Conservation (phyloP, 345 rosid species). For the Limnanthes douglasii region DNA sequence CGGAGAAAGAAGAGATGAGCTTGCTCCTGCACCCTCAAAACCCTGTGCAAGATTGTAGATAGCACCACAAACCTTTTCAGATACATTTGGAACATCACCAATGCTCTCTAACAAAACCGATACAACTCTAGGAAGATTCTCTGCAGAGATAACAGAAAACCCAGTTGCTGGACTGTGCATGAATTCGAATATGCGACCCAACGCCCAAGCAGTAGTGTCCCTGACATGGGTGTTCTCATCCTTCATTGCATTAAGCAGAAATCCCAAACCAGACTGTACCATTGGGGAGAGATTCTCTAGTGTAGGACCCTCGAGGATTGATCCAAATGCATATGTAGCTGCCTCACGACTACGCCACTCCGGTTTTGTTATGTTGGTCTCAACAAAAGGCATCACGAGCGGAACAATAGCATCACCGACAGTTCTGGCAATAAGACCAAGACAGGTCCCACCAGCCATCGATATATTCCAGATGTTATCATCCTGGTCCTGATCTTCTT, state of each 20-base stretch:
- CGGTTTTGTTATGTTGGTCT: constrained; percentile 46
- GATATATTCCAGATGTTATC: constrained; percentile 79
- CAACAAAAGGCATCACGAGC: constrained; percentile 90
- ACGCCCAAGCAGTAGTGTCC: constrained; percentile 96
- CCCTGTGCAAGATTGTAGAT: constrained; percentile 92
- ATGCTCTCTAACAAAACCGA: constrained; percentile 57
- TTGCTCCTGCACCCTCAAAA: constrained; percentile 61
- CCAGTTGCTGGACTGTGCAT: constrained; percentile 64
- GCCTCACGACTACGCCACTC: constrained; percentile 92
- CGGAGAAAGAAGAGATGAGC: constrained; percentile 56
- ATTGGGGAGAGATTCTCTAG: constrained; percentile 61
- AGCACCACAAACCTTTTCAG: constrained; percentile 92
- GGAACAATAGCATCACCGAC: constrained; percentile 84
- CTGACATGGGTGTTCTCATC: constrained; percentile 86
- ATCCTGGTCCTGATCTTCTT: constrained; percentile 90
- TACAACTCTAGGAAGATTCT: constrained; percentile 46
- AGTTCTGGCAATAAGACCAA: constrained; percentile 87
- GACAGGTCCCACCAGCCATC: constrained; percentile 98
- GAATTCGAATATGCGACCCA: constrained; percentile 81
- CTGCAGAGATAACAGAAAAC: constrained; percentile 49
- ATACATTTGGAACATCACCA: constrained; percentile 69
- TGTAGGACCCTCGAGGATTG: constrained; percentile 84
- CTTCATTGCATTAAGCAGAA: constrained; percentile 64
- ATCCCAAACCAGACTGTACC: constrained; percentile 63
- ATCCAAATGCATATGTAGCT: constrained; percentile 91